Evolutionary conservation across 1,139 yeast genomes (phyloP).

Genomic region (Debaryomyces sp.): DNA sequence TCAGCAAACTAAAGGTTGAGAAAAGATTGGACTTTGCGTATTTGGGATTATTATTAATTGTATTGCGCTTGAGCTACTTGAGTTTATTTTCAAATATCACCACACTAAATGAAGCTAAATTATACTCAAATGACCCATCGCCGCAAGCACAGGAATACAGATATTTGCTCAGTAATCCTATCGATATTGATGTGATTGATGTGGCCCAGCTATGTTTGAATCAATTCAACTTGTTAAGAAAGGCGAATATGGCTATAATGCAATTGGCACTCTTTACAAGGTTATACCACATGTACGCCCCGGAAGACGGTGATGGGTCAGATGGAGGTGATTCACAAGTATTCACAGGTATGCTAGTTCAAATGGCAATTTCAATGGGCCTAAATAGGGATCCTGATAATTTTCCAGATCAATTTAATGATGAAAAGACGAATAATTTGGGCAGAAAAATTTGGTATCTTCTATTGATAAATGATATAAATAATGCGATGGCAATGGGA

Average conservation of each 20-base stretch:
- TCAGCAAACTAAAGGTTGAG: slow-evolving; percentile 25
- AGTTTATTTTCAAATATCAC: slow-evolving; percentile 35
- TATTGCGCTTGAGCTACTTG: slow-evolving; percentile 33
- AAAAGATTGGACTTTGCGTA: slow-evolving; percentile 34
- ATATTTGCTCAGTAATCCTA: slow-evolving; percentile 33
- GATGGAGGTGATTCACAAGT: slow-evolving; percentile 52
- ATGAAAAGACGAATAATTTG: slow-evolving; percentile 30
- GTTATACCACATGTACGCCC: slow-evolving; percentile 43
- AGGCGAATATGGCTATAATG: slow-evolving; percentile 48
- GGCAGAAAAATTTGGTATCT: slow-evolving; percentile 39
- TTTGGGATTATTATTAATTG: slow-evolving; percentile 30
- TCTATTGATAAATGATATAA: slow-evolving; percentile 38
- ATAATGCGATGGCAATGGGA: slow-evolving; percentile 42
- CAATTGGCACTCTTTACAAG: slow-evolving; percentile 50
- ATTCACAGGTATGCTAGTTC: slow-evolving; percentile 38
- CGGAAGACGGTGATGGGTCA: slow-evolving; percentile 52
- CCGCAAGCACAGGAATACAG: slow-evolving; percentile 24
- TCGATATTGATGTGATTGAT: slow-evolving; percentile 34
- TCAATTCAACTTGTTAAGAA: slow-evolving; percentile 38
- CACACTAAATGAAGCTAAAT: slow-evolving; percentile 31
- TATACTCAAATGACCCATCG: slow-evolving; percentile 24
- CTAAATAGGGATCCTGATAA: slow-evolving; percentile 45
- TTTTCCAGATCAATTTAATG: slow-evolving; percentile 22
- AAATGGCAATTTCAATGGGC: slow-evolving; percentile 49
- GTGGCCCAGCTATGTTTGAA: slow-evolving; percentile 41